Evolutionary conservation across 306 rosid species (phyloP), one percentile per base, ranked within the genome.

Genomic region (Lathyrus oleraceus): DNA sequence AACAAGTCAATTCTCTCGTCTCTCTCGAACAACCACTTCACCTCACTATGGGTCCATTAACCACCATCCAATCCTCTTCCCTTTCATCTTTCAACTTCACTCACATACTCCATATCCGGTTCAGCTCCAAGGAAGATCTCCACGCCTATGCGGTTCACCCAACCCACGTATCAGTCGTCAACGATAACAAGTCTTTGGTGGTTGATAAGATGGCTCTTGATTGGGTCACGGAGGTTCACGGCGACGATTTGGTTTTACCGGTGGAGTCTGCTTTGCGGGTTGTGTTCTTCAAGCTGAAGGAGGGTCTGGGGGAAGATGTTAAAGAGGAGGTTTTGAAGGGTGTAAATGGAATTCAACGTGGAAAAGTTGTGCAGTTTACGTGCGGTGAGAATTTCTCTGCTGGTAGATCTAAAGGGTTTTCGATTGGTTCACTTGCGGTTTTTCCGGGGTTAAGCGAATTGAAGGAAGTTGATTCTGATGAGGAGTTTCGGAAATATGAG

Each of bases 311-410:
- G 2, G 82, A 84, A 0, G 78, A 62, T 0, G 85, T 61, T 0
- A 82, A 78, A 42, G 53, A 45, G 8, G 85, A 83, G 79, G 71
- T 87, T 8, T 8, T 86, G 75, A 79, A 51, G 71, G 90, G 74
- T 43, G 64, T 92, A 3, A 64, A 67, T 30, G 90, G 79, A 53
- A 38, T 87, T 35, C 81, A 68, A 70, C 74, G 68, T 8, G 77
- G 67, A 0, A 68, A 64, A 19, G 78, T 76, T 15, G 30, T 17
- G 44, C 87, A 92, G 69, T 36, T 89, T 28, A 81, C 81, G 4
- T 64, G 36, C 4, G 96, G 96, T 4, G 85, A 92, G 36, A 92
- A 89, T 51, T 87, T 87, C 72, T 92, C 97, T 4, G 87, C 85
- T 6, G 86, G 44, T 0, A 86, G 97, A 67, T 85, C 92, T 3